Percentiles rank a stretch among this genome's conserved stretches.
phyloP scores from a whole-genome alignment of 495 filamentous ascomycete genomes.

The Penicillium bovifimosum region DNA sequence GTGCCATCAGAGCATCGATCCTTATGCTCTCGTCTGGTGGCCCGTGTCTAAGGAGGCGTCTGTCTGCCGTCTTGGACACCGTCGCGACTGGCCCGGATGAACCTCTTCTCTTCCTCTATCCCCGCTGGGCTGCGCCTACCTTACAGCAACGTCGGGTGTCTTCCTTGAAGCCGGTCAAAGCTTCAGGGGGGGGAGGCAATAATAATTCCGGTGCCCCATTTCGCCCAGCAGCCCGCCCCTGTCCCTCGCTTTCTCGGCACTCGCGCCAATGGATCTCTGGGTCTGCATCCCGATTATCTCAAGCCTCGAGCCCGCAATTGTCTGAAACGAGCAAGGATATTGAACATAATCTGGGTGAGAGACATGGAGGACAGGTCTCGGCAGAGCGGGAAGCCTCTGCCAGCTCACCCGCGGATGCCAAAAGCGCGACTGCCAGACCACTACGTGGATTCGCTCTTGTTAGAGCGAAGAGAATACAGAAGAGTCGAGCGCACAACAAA shows the following conservation, averaged over 20 bases:
- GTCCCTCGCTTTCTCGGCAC: conserved; percentile 16
- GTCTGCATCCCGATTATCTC: neutral
- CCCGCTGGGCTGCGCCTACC: conserved; percentile 34
- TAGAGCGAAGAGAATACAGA: neutral
- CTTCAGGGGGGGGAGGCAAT: neutral
- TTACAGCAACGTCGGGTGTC: conserved; percentile 21
- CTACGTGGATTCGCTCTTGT: neutral
- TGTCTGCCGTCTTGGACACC: conserved; percentile 36
- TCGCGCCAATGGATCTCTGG: conserved; percentile 26
- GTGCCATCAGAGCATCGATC: conserved; percentile 14
- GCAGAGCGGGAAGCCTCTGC: neutral
- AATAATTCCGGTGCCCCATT: neutral
- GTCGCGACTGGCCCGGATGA: conserved; percentile 34
- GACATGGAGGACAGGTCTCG: neutral
- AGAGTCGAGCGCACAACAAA: neutral
- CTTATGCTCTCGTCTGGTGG: conserved; percentile 40
- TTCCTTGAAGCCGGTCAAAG: conserved; percentile 11
- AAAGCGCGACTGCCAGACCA: neutral
- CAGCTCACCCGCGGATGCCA: neutral
- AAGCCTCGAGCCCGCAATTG: neutral
- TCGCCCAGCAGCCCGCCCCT: neutral
- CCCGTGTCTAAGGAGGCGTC: conserved; percentile 37
- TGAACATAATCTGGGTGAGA: neutral
- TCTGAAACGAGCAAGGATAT: neutral
- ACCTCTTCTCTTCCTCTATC: conserved; percentile 45